Percentiles rank a stretch among this genome's conserved stretches.
Evolutionary conservation across 202 grass and related monocot species (phyloP).

Genomic region (Zizania palustris): DNA sequence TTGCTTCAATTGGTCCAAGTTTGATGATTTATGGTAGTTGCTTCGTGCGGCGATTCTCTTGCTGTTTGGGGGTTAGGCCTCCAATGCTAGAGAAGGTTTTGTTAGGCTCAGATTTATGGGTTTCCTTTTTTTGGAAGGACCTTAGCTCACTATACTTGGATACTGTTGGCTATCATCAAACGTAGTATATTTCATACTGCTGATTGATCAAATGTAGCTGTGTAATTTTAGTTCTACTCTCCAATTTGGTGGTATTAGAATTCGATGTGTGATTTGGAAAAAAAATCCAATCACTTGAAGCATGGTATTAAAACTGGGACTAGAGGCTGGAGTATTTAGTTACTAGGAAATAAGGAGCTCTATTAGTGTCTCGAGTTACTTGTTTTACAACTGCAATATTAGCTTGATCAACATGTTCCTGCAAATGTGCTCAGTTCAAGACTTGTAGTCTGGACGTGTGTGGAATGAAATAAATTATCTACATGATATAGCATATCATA

Average conservation of each 20-base stretch:
- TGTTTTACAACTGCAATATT: not conserved
- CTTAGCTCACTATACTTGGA: not conserved
- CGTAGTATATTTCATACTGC: not conserved
- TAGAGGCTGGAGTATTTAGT: not conserved
- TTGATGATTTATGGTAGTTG: constrained; percentile 19
- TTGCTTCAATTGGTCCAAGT: not conserved
- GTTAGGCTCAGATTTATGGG: constrained; percentile 19
- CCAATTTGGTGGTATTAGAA: not conserved
- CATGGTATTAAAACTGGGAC: not conserved
- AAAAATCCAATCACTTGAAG: too few relatives aligned
- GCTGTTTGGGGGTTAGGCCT: constrained; percentile 25
- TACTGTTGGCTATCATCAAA: not conserved
- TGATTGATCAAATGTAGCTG: not conserved
- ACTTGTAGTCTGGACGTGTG: not conserved
- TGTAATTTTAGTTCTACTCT: not conserved
- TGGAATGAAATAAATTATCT: not conserved
- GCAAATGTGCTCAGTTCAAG: not conserved
- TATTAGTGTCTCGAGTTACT: not conserved
- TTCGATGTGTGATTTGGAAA: not conserved
- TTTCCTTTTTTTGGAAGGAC: constrained; percentile 14
- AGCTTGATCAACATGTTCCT: not conserved
- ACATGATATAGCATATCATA: not conserved
- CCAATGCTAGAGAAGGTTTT: constrained; percentile 1
- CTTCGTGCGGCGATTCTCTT: constrained; percentile 8
- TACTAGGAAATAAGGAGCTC: not conserved